These are phyloP conservation scores for Pneumocystis murina DNA, from an alignment of 1,139 yeast genomes.

Conservation along the genomic window DNA sequence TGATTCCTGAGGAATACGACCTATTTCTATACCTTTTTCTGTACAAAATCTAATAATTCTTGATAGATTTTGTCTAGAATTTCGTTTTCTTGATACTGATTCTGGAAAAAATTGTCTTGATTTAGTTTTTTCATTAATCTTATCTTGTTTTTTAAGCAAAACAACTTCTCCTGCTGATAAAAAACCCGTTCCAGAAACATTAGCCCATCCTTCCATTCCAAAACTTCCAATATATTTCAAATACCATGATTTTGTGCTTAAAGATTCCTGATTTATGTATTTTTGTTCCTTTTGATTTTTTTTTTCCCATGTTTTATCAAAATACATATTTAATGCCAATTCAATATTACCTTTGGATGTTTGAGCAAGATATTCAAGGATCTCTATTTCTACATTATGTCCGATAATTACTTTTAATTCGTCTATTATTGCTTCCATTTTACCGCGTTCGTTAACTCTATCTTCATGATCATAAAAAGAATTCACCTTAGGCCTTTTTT, in stretches of 20 bases:
- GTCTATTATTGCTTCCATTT: not conserved
- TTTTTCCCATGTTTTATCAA: constrained; percentile 14
- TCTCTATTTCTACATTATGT: not conserved
- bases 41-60: constrained; percentile 24
- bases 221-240: not conserved
- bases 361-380: constrained; percentile 11
- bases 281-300: not conserved
- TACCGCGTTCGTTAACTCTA: too few species aligned
- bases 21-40: constrained; percentile 44
- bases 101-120: not conserved
- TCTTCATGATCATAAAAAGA: too few species aligned
- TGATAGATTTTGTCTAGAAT: constrained; percentile 17
- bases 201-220: constrained; percentile 50
- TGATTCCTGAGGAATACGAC: constrained; percentile 58
- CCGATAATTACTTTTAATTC: not conserved
- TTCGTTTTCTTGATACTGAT: not conserved
- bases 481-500: too few species aligned
- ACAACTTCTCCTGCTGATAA: constrained; percentile 35
- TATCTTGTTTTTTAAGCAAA: constrained; percentile 14
- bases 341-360: constrained; percentile 20
- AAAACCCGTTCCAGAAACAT: constrained; percentile 50
- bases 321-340: constrained; percentile 20
- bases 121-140: constrained; percentile 2
- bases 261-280: constrained; percentile 2
- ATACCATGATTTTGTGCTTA: not conserved